phyloP scores from a whole-genome alignment of 768 basidiomycete species.

The Strobilomyces dryophilus region DNA sequence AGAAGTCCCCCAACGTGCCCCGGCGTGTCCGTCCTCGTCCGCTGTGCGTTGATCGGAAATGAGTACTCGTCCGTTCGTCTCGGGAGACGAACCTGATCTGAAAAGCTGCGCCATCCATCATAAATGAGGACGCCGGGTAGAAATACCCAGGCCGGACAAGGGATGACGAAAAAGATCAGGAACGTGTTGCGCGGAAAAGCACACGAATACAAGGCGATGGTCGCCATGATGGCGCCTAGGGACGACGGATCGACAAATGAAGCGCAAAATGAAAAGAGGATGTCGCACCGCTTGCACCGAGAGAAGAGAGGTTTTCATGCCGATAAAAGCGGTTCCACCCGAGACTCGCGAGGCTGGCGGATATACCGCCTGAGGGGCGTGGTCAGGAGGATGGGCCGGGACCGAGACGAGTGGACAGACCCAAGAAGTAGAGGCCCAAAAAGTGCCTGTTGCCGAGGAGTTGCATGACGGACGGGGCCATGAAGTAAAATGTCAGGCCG shows the following conservation, averaged over 20 bases:
- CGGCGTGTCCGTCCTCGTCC: constrained; percentile 50
- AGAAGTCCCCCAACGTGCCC: constrained; percentile 70
- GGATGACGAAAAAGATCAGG: constrained; percentile 70
- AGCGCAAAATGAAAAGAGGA: background rate
- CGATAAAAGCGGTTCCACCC: constrained; percentile 42
- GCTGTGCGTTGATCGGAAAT: constrained; percentile 32
- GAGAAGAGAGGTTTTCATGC: constrained; percentile 34
- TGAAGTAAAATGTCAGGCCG: constrained; percentile 73
- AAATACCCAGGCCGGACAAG: constrained; percentile 74
- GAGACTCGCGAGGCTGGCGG: constrained; percentile 46
- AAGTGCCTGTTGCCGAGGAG: constrained; percentile 66
- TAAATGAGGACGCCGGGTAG: constrained; percentile 54
- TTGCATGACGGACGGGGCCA: constrained; percentile 60
- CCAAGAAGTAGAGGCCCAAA: constrained; percentile 68
- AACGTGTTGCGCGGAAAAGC: constrained; percentile 63
- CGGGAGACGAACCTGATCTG: constrained; percentile 29
- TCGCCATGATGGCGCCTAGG: constrained; percentile 66
- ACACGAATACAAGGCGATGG: constrained; percentile 70
- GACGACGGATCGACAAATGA: background rate
- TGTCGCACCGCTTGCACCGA: constrained; percentile 70
- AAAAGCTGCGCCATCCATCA: constrained; percentile 33
- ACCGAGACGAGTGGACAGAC: constrained; percentile 32
- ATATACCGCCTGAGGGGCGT: constrained; percentile 48
- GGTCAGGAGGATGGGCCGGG: background rate
- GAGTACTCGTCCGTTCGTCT: background rate